A percentile compares a stretch with the other conserved stretches of the same genome.
Conservation (phyloP, 495 filamentous ascomycete species). For the Neurospora sp. region DNA sequence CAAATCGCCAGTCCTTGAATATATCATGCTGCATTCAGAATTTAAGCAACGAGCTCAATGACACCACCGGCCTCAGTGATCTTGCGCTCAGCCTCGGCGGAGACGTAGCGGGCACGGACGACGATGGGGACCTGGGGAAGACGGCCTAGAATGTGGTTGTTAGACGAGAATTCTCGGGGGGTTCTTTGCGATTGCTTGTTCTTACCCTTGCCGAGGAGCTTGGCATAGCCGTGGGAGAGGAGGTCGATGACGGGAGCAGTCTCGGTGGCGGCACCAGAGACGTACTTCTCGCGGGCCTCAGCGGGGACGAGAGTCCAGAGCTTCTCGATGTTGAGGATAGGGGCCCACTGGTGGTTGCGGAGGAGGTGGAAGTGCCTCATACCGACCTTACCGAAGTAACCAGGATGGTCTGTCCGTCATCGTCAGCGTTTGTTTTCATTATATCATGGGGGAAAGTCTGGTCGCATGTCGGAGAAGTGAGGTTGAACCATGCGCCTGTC, state of each 20-base stretch:
- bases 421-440: constrained; percentile 10
- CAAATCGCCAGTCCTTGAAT: constrained; percentile 25
- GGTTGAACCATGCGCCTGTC: background rate
- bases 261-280: constrained; percentile 22
- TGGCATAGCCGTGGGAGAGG: constrained; percentile 26
- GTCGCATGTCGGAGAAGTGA: constrained; percentile 1
- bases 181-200: background rate
- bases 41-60: constrained; percentile 25
- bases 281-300: constrained; percentile 25
- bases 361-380: constrained; percentile 28
- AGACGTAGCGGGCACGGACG: constrained; percentile 25
- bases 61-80: constrained; percentile 26
- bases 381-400: constrained; percentile 31
- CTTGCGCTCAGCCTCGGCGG: constrained; percentile 29
- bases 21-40: constrained; percentile 15
- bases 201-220: constrained; percentile 30
- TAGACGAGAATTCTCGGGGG: background rate
- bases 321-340: constrained; percentile 29
- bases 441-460: background rate
- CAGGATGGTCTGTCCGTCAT: constrained; percentile 21
- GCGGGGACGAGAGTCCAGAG: constrained; percentile 27
- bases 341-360: constrained; percentile 26
- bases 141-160: constrained; percentile 14
- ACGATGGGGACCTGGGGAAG: constrained; percentile 26
- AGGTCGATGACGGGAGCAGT: constrained; percentile 27